Conservation (phyloP, 2,329 filamentous ascomycete genomes). For the Aureobasidium sp. region DNA sequence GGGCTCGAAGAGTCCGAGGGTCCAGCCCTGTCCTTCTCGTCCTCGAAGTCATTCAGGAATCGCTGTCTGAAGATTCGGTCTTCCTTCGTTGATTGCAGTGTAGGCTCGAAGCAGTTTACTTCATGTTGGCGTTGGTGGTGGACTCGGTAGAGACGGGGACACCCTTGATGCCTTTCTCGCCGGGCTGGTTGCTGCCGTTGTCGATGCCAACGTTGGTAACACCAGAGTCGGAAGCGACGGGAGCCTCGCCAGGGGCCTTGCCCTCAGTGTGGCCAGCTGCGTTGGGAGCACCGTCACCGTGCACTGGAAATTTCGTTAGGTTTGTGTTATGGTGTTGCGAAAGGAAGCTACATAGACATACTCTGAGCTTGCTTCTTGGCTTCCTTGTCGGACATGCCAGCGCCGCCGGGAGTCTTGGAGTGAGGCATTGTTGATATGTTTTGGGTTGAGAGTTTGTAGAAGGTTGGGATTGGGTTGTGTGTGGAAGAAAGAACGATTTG, state of each 20-base stretch:
- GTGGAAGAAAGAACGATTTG: not conserved
- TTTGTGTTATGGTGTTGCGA: not conserved
- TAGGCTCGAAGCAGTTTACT: conserved; percentile 14
- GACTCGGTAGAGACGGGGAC: conserved; percentile 23
- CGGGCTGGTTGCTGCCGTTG: conserved; percentile 26
- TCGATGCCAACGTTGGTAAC: conserved; percentile 28
- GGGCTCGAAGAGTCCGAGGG: not conserved
- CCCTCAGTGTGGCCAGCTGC: conserved; percentile 27
- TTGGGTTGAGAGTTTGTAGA: not conserved
- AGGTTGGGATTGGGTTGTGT: not conserved
- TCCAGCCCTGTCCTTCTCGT: not conserved
- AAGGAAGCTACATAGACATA: conserved; percentile 9
- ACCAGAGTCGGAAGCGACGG: conserved; percentile 31
- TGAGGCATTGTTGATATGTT: conserved; percentile 18
- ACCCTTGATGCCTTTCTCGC: conserved; percentile 31
- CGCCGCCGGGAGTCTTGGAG: conserved; percentile 27
- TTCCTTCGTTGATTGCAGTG: not conserved
- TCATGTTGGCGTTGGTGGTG: conserved; percentile 23
- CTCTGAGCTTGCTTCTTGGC: conserved; percentile 30
- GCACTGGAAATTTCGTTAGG: conserved; percentile 17
- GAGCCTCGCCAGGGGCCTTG: conserved; percentile 25
- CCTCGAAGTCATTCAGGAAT: not conserved
- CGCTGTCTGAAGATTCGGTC: not conserved
- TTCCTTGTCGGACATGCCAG: conserved; percentile 29
- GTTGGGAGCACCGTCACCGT: conserved; percentile 29